Evolutionary conservation across 169 alveolate species (phyloP).

Genomic region (Toxoplasma gondii): DNA sequence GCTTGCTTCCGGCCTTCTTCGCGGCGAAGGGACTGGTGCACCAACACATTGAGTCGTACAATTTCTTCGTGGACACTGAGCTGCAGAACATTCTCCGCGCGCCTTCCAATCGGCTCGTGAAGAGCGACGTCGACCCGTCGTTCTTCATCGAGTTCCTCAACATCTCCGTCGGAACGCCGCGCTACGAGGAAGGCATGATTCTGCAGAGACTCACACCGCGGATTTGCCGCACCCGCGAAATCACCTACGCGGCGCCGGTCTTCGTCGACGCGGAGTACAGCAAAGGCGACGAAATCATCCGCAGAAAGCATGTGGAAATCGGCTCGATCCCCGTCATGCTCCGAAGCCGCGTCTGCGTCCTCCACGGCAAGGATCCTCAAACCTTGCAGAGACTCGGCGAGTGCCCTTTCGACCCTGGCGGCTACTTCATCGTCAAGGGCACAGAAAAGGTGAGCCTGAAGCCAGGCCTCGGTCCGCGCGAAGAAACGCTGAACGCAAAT

Average conservation of each 20-base stretch:
- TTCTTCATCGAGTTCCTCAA: constrained; percentile 84
- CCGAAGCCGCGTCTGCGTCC: constrained; percentile 90
- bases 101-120: constrained; percentile 79
- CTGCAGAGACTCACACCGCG: constrained; percentile 91
- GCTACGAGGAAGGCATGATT: constrained; percentile 84
- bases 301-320: constrained; percentile 88
- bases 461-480: constrained; percentile 1
- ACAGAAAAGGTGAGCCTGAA: constrained; percentile 94
- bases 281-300: constrained; percentile 88
- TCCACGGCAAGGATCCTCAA: constrained; percentile 77
- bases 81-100: constrained; percentile 90
- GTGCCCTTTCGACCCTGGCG: constrained; percentile 92
- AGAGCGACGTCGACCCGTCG: constrained; percentile 82
- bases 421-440: constrained; percentile 98
- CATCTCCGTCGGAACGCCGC: constrained; percentile 90
- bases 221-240: constrained; percentile 96
- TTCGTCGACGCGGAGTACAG: constrained; percentile 95
- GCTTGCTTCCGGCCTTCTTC: constrained; percentile 89
- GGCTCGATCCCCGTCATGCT: constrained; percentile 98
- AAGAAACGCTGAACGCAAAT: background rate
- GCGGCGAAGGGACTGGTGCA: constrained; percentile 91
- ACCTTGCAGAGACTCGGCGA: constrained; percentile 84
- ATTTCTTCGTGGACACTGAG: constrained; percentile 88
- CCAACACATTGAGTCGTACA: constrained; percentile 92
- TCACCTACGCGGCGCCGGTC: constrained; percentile 98